phyloP scores from a whole-genome alignment of 2,329 filamentous ascomycete species.

The Nectriaceae sp. region DNA sequence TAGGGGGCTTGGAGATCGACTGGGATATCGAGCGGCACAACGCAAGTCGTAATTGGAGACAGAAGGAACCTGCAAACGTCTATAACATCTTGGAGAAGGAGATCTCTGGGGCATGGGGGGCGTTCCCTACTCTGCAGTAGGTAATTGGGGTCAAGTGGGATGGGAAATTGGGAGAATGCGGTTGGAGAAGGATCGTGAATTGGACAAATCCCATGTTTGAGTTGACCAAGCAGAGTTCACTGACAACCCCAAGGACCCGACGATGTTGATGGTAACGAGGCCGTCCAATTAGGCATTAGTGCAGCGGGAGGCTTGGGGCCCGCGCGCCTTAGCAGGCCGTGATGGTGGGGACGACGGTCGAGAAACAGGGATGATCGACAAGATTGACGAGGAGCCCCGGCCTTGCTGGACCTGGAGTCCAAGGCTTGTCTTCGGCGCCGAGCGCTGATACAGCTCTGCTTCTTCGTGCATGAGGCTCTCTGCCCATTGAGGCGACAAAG shows the following conservation, averaged over 20 bases:
- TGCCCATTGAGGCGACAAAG: background rate
- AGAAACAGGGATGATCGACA: conserved; percentile 23
- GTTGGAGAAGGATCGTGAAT: conserved; percentile 16
- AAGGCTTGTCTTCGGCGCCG: background rate
- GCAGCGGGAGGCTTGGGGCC: conserved; percentile 28
- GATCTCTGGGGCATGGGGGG: background rate
- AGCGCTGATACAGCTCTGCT: background rate
- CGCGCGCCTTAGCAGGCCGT: conserved; percentile 15
- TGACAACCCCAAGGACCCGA: background rate
- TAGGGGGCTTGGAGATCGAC: conserved; percentile 14
- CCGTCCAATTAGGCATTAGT: conserved; percentile 26
- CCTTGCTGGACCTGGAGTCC: background rate
- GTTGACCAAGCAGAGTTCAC: background rate
- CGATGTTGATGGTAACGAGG: background rate
- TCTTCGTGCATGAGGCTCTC: background rate
- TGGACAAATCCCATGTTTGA: conserved; percentile 21
- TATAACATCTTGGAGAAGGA: background rate
- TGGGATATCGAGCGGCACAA: background rate
- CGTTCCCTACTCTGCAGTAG: too few species aligned
- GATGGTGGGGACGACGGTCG: conserved; percentile 12
- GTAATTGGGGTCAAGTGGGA: conserved; percentile 3
- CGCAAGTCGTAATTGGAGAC: background rate
- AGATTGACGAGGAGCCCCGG: conserved; percentile 13
- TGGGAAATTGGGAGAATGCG: conserved; percentile 10
- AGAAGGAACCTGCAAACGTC: background rate